These are phyloP conservation scores for Quercus wislizeni DNA, from an alignment of 306 rosid genomes.

Conservation along the genomic window DNA sequence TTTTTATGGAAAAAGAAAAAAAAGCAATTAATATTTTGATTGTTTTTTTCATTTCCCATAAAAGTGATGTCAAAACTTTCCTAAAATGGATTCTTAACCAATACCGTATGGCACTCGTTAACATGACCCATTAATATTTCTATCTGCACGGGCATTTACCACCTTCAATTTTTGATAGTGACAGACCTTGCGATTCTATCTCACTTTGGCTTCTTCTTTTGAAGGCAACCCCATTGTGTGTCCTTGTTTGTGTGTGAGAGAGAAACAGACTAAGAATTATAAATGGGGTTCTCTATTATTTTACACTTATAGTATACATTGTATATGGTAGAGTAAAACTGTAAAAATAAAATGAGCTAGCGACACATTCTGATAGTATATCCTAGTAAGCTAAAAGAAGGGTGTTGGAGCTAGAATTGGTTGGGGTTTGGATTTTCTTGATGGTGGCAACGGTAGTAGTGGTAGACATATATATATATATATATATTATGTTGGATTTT, in stretches of 20 bases:
- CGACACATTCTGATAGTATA: constrained; percentile 55
- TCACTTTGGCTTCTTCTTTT: constrained; percentile 48
- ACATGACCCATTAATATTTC: constrained; percentile 28
- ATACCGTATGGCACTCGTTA: too few relatives aligned
- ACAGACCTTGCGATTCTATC: constrained; percentile 54
- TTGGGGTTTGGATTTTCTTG: constrained; percentile 65
- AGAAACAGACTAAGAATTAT: neutral
- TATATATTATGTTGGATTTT: constrained; percentile 21
- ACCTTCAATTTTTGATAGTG: constrained; percentile 48
- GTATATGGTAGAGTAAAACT: constrained; percentile 32
- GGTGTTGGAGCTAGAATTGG: constrained; percentile 54
- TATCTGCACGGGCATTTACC: constrained; percentile 32
- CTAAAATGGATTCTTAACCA: too few relatives aligned
- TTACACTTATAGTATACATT: constrained; percentile 16
- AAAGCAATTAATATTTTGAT: too few relatives aligned
- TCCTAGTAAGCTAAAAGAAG: constrained; percentile 51
- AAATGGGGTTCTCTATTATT: constrained; percentile 10
- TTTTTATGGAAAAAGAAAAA: too few relatives aligned
- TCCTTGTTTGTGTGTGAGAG: constrained; percentile 7
- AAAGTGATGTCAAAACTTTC: too few relatives aligned
- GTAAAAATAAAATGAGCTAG: constrained; percentile 28
- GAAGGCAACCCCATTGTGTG: constrained; percentile 35
- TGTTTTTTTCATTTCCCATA: too few relatives aligned
- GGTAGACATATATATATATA: constrained; percentile 12
- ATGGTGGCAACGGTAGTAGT: constrained; percentile 35